Evolutionary conservation across 139 green algal species (phyloP), one percentile per base, ranked within the genome.

Genomic region (Closterium sp.): DNA sequence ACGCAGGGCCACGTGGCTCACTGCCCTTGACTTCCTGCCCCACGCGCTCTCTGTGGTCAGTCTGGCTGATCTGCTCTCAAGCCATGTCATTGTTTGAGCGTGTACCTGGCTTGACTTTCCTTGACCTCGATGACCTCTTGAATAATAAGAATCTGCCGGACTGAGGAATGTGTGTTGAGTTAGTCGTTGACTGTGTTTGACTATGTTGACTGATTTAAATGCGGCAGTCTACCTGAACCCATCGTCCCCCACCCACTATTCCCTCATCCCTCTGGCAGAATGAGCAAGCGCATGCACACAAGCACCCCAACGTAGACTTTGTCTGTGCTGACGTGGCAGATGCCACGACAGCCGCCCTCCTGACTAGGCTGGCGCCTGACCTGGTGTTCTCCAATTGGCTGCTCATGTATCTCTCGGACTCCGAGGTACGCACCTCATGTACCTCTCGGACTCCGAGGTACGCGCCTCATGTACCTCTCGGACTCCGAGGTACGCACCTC

Each of bases 351-450:
- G 55, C 12, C 4, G 55, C 55, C 16, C 55, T 76, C 16, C 55
- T 76, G 12, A 76, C 55, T 10, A 28, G 55, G 55, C 55, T 76
- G 55, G 55, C 55, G 55, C 55, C 55, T 2, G 91, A 93, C 31
- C 89, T 98, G 25, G 94, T 98, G 4, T 98, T 98, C 94, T 97
- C 95, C 93, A 98, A 98, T 95, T 98, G 97, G 97, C 96, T 98
- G 87, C 95, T 98, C 19, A 98, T 98, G 97, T 98, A 98, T 90
- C 96, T 98, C 8, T 92, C 84, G 0, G 96, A 98, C 38, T 89
- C 88, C 0, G 97, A 98, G 92, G 96, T 98, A 31, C 19, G 86
- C 21, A 19, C 31, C 95, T 98, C 19, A 98, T 98, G 97, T 98
- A 98, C 91, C 96, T 98, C 8, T 92, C 84, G 0, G 96, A 98